Evolutionary conservation across 441 rosid species (phyloP).

Genomic region (Corymbia citriodora): DNA sequence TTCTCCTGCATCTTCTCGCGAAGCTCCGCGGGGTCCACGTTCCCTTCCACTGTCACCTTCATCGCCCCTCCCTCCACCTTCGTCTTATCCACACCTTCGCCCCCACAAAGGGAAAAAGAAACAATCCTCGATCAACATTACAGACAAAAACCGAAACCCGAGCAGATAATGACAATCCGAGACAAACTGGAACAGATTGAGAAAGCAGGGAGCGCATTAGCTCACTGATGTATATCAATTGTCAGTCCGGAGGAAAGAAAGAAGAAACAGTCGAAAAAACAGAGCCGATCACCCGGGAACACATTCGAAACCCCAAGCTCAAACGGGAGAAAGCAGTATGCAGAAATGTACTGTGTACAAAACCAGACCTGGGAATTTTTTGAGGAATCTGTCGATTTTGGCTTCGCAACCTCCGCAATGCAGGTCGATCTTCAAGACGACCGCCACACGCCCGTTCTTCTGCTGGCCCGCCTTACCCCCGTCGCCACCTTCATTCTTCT

Average conservation of each 20-base stretch:
- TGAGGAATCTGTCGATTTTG: constrained; percentile 24
- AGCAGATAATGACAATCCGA: not conserved
- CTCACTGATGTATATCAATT: not conserved
- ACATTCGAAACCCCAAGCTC: not conserved
- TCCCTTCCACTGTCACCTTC: constrained; percentile 38
- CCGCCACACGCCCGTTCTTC: constrained; percentile 9
- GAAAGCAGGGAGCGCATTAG: not conserved
- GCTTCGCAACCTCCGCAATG: constrained; percentile 47
- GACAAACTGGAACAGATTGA: not conserved
- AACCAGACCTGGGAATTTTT: constrained; percentile 25
- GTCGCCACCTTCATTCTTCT: constrained; percentile 25
- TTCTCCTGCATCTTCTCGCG: constrained; percentile 28
- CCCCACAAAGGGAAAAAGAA: not conserved
- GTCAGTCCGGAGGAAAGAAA: not conserved
- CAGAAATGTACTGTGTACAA: not conserved
- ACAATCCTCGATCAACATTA: not conserved
- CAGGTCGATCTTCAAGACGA: constrained; percentile 44
- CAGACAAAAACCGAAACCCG: not conserved
- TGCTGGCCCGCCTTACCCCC: constrained; percentile 9
- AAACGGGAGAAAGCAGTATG: not conserved
- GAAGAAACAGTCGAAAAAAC: not conserved
- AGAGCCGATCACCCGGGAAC: not conserved
- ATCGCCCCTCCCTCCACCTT: constrained; percentile 24
- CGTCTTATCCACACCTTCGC: constrained; percentile 36
- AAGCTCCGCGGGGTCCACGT: constrained; percentile 32